Evolutionary conservation across 1,139 yeast species (phyloP), one percentile per base, ranked within the genome.

Genomic region (Geotrichum armillariae): DNA sequence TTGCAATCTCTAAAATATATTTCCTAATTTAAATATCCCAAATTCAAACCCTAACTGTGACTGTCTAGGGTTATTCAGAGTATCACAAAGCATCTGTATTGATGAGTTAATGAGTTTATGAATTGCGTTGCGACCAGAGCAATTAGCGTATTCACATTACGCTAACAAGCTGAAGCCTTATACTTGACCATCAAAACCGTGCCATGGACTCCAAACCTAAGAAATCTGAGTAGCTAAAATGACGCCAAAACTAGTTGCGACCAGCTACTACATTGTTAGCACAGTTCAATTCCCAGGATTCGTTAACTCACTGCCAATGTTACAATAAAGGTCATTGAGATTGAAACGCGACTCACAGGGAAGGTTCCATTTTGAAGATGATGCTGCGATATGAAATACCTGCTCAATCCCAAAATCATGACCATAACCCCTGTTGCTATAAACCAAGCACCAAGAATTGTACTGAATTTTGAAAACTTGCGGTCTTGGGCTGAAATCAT

Each of bases 381-480:
- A 16, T 64, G 53, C 58, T 80, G 84, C 12, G 77, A 69, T 16
- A 65, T 58, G 58, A 74, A 76, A 60, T 75, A 78, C 34, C 82
- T 63, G 32, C 59, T 47, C 4, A 69, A 60, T 0, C 82, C 82
- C 48, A 76, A 60, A 1, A 68, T 12, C 41, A 76, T 65, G 12
- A 75, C 66, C 2, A 72, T 46, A 2, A 75, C 63, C 0, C 76
- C 78, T n/a, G 72, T 59, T 0, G 63, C 61, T 0, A 77, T 69
- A 57, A 77, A 76, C 35, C 68, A 54, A 2, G 71, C 68, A 4
- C 73, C 73, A 25, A 69, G 57, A 1, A 54, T 48, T 9, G 61
- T 50, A 41, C 60, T 55, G 2, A 42, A 23, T 36, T 40, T 58
- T 59, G 46, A 53, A 57, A 14, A 58, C 39, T n/a, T 46, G 31